Evolutionary conservation across 441 rosid genomes (phyloP), one percentile per base, ranked within the genome.

Genomic region (Lepidium campestre): DNA sequence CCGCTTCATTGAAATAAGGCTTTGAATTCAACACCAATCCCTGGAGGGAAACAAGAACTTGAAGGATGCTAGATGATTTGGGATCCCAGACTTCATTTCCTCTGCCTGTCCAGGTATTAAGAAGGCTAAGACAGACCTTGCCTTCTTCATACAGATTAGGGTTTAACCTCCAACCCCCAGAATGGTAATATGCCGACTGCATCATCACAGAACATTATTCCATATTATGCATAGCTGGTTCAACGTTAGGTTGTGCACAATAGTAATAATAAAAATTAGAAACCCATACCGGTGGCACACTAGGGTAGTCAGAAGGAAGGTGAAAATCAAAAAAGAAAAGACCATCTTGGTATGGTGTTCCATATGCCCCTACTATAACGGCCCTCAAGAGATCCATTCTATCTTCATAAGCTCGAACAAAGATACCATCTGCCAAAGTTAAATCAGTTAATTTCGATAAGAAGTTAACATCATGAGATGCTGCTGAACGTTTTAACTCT

Each of bases 61-160:
- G 99, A 74, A 92, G 98, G 77, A 95, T 92, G 85, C 98, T 95
- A 23, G 98, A 92, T 66, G 96, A 88, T 15, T 48, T 68, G 53
- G 99, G 83, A 84, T 90, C 91, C 99, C 99, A 95, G 13, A 92
- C 96, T 89, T 95, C 98, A 49, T 88, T 92, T 78, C 95, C 97
- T 75, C 83, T 82, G 62, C 99, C 98, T 31, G 91, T 82, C 99
- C 99, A 95, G 20, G 99, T 95, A 78, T 90, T 95, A 41, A 95
- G 75, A 70, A 95, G 97, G 85, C 98, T 95, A 65, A 95, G 97
- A 83, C 98, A 95, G 68, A 95, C 97, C 80, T 88, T 91, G 44
- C 99, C 98, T 76, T 85, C 96, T 79, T 92, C 99, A 1, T 92
- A 92, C 68, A 92, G 67, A 83, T 95, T 95, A 0, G 99, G 99